These are phyloP conservation scores for Bryoglossum gracile DNA, from an alignment of 495 filamentous ascomycete species.

Conservation along the genomic window DNA sequence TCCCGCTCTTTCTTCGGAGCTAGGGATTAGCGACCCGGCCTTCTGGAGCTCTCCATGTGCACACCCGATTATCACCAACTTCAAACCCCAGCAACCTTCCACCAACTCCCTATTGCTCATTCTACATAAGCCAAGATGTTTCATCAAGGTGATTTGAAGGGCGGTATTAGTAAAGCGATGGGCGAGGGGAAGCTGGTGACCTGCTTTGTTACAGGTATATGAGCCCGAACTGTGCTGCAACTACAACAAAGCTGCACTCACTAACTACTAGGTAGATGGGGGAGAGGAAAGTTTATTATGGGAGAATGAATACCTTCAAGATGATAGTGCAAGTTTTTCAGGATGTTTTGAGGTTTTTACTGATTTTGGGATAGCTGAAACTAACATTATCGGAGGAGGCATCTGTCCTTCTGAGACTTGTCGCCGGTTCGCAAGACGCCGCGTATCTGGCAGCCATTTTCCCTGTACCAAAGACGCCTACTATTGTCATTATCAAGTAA, in stretches of 20 bases:
- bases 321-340: slow-evolving; percentile 43
- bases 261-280: slow-evolving; percentile 45
- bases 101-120: too few species aligned
- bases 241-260: background rate
- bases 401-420: slow-evolving; percentile 61
- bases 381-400: slow-evolving; percentile 48
- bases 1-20: too few species aligned
- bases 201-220: slow-evolving; percentile 56
- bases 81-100: background rate
- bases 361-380: slow-evolving; percentile 29
- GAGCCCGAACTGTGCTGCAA: slow-evolving; percentile 4
- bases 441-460: slow-evolving; percentile 74
- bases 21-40: too few species aligned
- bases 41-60: too few species aligned
- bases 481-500: slow-evolving; percentile 60
- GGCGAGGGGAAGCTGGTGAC: slow-evolving; percentile 55
- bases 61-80: background rate
- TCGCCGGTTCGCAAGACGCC: slow-evolving; percentile 67
- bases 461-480: slow-evolving; percentile 63
- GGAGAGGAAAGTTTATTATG: slow-evolving; percentile 58
- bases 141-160: slow-evolving; percentile 68
- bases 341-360: slow-evolving; percentile 1
- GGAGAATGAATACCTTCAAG: slow-evolving; percentile 66
- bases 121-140: slow-evolving; percentile 67
- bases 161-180: slow-evolving; percentile 69